Percentiles rank a stretch among this genome's conserved stretches.
These are phyloP conservation scores for Sporothrix curviconia DNA, from an alignment of 2,329 filamentous ascomycete species.

Conservation along the genomic window DNA sequence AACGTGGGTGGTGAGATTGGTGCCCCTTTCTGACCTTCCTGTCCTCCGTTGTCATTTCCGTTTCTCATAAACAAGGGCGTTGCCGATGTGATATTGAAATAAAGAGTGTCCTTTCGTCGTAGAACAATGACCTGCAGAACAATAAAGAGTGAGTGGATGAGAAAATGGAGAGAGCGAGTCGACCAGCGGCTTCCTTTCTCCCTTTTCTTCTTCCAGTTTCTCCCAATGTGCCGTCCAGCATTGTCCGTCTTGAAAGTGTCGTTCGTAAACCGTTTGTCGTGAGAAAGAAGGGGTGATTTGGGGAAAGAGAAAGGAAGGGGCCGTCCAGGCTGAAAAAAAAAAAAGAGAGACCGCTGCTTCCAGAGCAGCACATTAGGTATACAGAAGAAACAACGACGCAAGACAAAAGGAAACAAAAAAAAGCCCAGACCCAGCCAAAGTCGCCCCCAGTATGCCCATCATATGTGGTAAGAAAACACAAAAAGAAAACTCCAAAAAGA, in stretches of 20 bases:
- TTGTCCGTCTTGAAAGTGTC: not conserved
- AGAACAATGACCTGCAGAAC: constrained; percentile 3
- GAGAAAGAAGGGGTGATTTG: constrained; percentile 12
- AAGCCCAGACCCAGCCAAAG: not conserved
- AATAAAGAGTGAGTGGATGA: not conserved
- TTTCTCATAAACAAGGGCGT: not conserved
- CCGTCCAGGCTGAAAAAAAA: not conserved
- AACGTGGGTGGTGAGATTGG: not conserved
- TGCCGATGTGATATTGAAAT: not conserved
- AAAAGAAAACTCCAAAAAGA: not conserved
- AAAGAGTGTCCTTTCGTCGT: constrained; percentile 2
- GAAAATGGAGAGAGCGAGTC: constrained; percentile 4
- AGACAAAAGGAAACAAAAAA: not conserved
- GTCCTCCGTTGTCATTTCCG: not conserved
- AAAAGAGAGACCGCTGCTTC: constrained; percentile 11
- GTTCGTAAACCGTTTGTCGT: constrained; percentile 4
- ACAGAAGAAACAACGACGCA: not conserved
- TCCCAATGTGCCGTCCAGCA: constrained; percentile 7
- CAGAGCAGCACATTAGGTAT: constrained; percentile 16
- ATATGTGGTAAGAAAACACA: not conserved
- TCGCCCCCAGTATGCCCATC: constrained; percentile 4
- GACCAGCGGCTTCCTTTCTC: constrained; percentile 8
- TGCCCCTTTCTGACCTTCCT: not conserved
- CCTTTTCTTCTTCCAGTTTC: not conserved
- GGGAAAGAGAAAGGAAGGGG: constrained; percentile 10